Evolutionary conservation across 2,329 filamentous ascomycete species (phyloP).

Genomic region (Botrytis porri): DNA sequence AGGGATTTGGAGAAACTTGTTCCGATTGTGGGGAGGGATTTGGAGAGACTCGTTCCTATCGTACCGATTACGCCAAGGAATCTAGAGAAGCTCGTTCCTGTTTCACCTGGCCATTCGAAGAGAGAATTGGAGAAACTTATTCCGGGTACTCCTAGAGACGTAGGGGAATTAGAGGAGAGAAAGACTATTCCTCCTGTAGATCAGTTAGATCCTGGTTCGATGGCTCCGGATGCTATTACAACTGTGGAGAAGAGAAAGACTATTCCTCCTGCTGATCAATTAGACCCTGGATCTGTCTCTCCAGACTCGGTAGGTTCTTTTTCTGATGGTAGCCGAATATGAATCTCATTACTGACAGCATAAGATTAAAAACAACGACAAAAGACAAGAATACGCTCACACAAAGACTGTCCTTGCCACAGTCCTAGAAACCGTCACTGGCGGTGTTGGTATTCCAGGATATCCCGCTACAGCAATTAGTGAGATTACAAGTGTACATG

Average conservation of each 20-base stretch:
- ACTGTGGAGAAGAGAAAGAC: background rate
- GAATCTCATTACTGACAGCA: background rate
- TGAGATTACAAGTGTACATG: background rate
- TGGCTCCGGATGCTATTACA: background rate
- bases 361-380: background rate
- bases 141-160: background rate
- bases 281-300: background rate
- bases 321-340: background rate
- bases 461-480: conserved; percentile 1
- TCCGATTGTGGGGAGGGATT: background rate
- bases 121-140: background rate
- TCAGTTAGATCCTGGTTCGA: background rate
- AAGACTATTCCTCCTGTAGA: background rate
- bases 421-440: conserved; percentile 2
- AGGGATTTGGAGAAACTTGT: background rate
- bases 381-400: conserved; percentile 1
- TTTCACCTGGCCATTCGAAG: background rate
- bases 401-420: background rate
- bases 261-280: background rate
- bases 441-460: background rate
- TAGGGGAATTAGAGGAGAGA: background rate
- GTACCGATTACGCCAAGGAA: no score
- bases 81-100: background rate
- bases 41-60: background rate
- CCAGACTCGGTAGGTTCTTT: background rate